Conservation (phyloP, 2,329 filamentous ascomycete genomes). For the Colletotrichum coccodes region DNA sequence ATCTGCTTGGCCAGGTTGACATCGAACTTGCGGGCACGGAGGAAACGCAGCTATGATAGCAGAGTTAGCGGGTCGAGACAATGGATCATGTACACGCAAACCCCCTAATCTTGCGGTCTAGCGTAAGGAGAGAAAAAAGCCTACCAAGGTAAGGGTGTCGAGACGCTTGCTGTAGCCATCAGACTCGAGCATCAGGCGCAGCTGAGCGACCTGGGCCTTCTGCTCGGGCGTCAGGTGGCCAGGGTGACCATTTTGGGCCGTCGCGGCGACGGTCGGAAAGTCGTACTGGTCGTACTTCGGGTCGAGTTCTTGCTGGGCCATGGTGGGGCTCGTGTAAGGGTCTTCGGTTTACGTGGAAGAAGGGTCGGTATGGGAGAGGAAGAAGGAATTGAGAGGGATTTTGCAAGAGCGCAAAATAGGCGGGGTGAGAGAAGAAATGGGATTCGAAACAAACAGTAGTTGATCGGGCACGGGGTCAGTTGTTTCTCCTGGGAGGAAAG, state of each 20-base stretch:
- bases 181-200: constrained; percentile 85
- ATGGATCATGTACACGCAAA: neutral
- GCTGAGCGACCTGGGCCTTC: constrained; percentile 88
- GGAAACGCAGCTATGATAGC: constrained; percentile 77
- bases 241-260: constrained; percentile 79
- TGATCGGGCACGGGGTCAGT: neutral
- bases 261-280: constrained; percentile 82
- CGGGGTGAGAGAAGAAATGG: constrained; percentile 5
- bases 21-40: constrained; percentile 95
- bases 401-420: neutral
- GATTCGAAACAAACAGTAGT: constrained; percentile 3
- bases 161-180: constrained; percentile 85
- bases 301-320: constrained; percentile 63
- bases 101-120: constrained; percentile 22
- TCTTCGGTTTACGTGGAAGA: constrained; percentile 24
- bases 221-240: constrained; percentile 88
- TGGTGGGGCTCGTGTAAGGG: constrained; percentile 28
- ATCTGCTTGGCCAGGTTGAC: constrained; percentile 86
- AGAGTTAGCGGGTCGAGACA: constrained; percentile 29
- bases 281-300: constrained; percentile 97
- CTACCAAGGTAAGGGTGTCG: constrained; percentile 90
- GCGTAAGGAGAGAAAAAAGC: constrained; percentile 37
- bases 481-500: constrained; percentile 19
- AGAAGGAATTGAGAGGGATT: constrained; percentile 17
- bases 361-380: constrained; percentile 14